Base-by-base conservation (phyloP, 257 asterid species). In the Misopates orontium region DNA sequence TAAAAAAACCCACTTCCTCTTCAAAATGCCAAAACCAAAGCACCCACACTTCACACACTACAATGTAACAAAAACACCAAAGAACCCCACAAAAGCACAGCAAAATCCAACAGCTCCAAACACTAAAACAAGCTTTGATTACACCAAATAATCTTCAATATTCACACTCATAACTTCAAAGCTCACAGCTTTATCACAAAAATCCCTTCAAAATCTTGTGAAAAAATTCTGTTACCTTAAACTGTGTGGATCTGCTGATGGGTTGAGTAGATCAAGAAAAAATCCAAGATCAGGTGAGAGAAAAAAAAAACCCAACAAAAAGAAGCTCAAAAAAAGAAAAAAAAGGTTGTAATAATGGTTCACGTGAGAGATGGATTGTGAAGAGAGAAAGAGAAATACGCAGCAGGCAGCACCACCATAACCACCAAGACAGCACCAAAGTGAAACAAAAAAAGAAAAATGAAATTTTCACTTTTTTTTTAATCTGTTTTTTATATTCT, bases 341-440 rank as follows among this genome's bases (percentile, higher is more conserved):
- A 67, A 66, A 71, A 60, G 67, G 80, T 74, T 60, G 84, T 60
- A 74, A 68, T 80, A 62, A 80, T 68, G 72, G 71, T 78, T 83
- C 86, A 83, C 89, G 86, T 78, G 89, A 83, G 77, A 76, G 84
- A 79, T 80, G 80, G 81, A 80, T 83, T 83, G 86, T 76, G 82
- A 78, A 73, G 68, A 58, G 84, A 80, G 86, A 83, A 83, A 83
- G 82, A 80, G 86, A 80, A 83, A 83, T 80, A 81, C 73, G 82
- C 78, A 83, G 72, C 75, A 72, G 84, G 78, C 65, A 71, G 67
- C 71, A 74, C 25, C 88, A 73, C 75, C 82, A 18, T 67, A 73
- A 53, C 75, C 77, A 54, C 73, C 75, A 20, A 36, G 39, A 60
- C 71, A 52, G 57, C 82, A 61, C 60, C 62, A 50, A 74, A 76